Base-by-base conservation (phyloP, 2,329 filamentous ascomycete genomes). In the Xylaria sp. region DNA sequence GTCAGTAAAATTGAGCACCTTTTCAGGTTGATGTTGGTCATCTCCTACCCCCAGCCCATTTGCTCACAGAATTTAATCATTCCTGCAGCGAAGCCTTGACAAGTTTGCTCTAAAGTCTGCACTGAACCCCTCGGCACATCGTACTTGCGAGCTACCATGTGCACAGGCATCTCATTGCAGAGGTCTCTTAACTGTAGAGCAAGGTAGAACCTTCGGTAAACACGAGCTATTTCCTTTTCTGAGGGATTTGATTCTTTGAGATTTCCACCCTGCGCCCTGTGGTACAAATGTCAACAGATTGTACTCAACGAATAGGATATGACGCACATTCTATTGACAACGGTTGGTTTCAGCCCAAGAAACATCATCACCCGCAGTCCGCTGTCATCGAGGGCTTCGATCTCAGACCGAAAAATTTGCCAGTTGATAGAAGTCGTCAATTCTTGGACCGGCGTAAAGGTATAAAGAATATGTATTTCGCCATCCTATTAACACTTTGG, bases 61-160 rank as follows among this genome's bases (percentile, higher is more conserved):
- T 86, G 83, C 67, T 92, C 83, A 71, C 90, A 93, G 71, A 93
- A 93, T 67, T 91, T 92, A 63, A 93, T 86, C 81, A 92, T 92
- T 3, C 90, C 90, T 1, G 89, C 89, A 3, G 90, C 91, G 71
- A 93, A 94, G 0, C 91, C 91, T 67, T 92, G 87, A 67, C 90
- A 92, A 1, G 88, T 90, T 69, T 92, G 89, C 2, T 89, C 86
- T 1, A 93, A 80, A 19, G 83, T 90, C 74, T 94, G 91, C 11
- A 93, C 86, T 4, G 84, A 82, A 1, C 90, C 91, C 19, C 91
- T 84, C 8, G 89, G 87, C 62, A 87, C 86, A 64, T 87, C 84
- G 72, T 92, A 94, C 71, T 91, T 92, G 15, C 82, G 81, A 25
- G 90, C 88, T 28, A 93, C 88, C 2, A 82, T 77, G 67, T 91